phyloP scores from a whole-genome alignment of 768 basidiomycete genomes.

The Artomyces pyxidatus region DNA sequence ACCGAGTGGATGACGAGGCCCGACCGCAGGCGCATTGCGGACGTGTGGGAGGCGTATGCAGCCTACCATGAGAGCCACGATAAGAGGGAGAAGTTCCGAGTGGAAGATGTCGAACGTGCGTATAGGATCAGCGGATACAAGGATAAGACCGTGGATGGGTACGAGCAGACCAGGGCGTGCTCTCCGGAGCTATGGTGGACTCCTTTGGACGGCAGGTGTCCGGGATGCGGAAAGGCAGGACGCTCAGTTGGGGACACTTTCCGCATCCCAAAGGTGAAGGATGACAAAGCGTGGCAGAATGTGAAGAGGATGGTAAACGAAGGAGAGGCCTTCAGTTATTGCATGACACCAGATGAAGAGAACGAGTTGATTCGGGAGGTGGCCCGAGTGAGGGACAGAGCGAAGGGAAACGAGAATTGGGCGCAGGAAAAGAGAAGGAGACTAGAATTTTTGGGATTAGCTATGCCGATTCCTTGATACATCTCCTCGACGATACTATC shows the following conservation, averaged over 20 bases:
- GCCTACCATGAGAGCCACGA: background rate
- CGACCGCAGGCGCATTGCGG: background rate
- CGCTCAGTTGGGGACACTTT: background rate
- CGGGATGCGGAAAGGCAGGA: background rate
- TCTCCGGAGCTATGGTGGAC: constrained; percentile 3
- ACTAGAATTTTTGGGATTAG: background rate
- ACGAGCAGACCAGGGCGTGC: background rate
- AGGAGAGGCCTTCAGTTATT: constrained; percentile 4
- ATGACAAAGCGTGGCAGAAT: constrained; percentile 1
- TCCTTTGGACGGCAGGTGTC: background rate
- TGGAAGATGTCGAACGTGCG: background rate
- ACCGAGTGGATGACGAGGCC: background rate
- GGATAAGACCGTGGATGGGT: background rate
- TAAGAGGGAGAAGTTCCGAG: background rate
- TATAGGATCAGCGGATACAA: background rate
- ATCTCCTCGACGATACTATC: no score
- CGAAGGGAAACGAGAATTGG: background rate
- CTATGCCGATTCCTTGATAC: no score
- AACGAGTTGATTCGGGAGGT: background rate
- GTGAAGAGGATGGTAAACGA: constrained; percentile 1
- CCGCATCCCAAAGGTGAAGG: background rate
- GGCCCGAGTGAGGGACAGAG: background rate
- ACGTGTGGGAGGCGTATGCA: background rate
- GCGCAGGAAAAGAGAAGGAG: background rate
- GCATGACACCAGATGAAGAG: constrained; percentile 4